Evolutionary conservation across 2,329 filamentous ascomycete genomes (phyloP), one percentile per base, ranked within the genome.

Genomic region (Cladobotryum protrusum): DNA sequence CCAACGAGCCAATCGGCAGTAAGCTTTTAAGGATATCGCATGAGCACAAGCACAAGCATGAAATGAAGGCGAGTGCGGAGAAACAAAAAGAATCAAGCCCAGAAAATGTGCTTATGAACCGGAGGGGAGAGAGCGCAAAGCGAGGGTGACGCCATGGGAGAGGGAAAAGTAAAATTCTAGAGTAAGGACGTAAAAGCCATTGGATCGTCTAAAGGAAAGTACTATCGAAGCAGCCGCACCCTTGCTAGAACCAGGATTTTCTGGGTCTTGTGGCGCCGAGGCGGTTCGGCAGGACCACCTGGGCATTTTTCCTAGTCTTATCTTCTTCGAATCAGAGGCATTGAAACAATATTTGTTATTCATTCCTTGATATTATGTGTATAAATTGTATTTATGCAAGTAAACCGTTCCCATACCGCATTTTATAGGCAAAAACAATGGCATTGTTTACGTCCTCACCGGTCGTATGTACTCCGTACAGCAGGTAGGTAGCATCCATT

Each of bases 1-100:
- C 44, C 45, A 40, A 44, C 45, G 41, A 44, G 49, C 40, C 37
- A 32, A 51, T 51, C 47, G 47, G 47, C 52, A 47, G 46, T 49
- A 49, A 43, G 53, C 54, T 29, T n/a, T 58, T 58, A 50, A 51
- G 46, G 53, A 52, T 55, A 47, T 57, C 42, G 57, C 57, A 61
- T 60, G 54, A 49, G 54, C 37, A 43, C 15, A 19, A 36, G 18
- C 15, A 17, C 8, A 32, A 41, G 34, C n/a, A n/a, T n/a, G n/a
- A n/a, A n/a, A n/a, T n/a, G n/a, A n/a, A n/a, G 39, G 15, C 32
- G 12, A 33, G 14, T 29, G 24, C 24, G 24, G 24, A 29, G 24
- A 9, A 29, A 29, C 24, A 29, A 29, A 9, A 8, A 8, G 24
- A n/a, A 29, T 29, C 6, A 29, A 29, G 24, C 24, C 24, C 24